Conservation (phyloP, 345 rosid genomes). For the Populus davidiana region DNA sequence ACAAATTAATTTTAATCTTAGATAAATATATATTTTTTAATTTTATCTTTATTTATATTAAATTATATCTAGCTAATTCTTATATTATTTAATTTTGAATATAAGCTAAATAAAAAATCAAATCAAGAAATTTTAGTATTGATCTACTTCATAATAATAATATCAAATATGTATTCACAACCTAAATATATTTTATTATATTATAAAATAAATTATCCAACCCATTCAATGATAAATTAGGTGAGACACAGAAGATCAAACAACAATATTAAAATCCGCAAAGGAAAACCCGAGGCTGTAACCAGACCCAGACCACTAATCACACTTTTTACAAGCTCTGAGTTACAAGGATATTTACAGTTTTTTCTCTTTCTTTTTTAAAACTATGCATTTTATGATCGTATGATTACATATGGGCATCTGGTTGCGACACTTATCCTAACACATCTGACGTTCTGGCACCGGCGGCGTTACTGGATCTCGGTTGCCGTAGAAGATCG, state of each 20-base stretch:
- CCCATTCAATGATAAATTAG: too few relatives aligned
- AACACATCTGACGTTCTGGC: slow-evolving; percentile 48
- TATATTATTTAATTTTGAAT: too few relatives aligned
- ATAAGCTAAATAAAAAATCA: too few relatives aligned
- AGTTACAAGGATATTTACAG: slow-evolving; percentile 9
- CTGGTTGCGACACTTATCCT: slow-evolving; percentile 25
- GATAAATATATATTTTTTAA: too few relatives aligned
- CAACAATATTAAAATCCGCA: background rate
- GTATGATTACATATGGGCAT: slow-evolving; percentile 23
- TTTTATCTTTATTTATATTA: too few relatives aligned
- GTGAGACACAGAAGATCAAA: background rate
- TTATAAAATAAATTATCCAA: too few relatives aligned
- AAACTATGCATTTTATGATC: background rate
- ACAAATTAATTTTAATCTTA: too few relatives aligned
- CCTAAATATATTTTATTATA: too few relatives aligned
- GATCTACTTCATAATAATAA: too few relatives aligned
- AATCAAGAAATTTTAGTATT: too few relatives aligned
- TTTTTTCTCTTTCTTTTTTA: background rate
- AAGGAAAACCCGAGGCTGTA: background rate
- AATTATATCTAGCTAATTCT: too few relatives aligned
- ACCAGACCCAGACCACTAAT: slow-evolving; percentile 9
- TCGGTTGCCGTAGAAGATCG: slow-evolving; percentile 81
- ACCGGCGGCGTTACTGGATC: slow-evolving; percentile 63
- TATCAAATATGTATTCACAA: too few relatives aligned
- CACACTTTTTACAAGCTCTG: background rate